phyloP scores from a whole-genome alignment of 2,329 filamentous ascomycete species.

The Claviceps maximensis region DNA sequence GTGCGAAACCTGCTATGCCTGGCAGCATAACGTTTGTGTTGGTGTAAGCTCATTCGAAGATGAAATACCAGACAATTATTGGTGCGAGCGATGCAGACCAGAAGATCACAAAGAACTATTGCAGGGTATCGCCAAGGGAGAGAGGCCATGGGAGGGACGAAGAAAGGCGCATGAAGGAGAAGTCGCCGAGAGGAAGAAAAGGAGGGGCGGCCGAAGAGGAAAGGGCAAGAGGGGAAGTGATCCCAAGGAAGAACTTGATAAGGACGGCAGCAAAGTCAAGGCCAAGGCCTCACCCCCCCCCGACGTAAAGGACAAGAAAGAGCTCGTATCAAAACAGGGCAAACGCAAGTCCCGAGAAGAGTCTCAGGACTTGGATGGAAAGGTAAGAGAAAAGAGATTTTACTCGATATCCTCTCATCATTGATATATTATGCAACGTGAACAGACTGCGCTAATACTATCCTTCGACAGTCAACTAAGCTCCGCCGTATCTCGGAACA shows the following conservation, averaged over 20 bases:
- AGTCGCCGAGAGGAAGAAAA: constrained; percentile 44
- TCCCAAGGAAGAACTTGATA: constrained; percentile 44
- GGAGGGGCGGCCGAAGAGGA: constrained; percentile 46
- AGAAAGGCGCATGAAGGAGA: constrained; percentile 51
- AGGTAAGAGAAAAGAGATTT: constrained; percentile 30
- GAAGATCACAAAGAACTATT: constrained; percentile 72
- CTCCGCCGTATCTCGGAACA: constrained; percentile 42
- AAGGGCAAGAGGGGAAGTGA: constrained; percentile 57
- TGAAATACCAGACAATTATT: constrained; percentile 72
- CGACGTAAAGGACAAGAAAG: constrained; percentile 35
- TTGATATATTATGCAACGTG: not conserved
- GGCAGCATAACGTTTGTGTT: constrained; percentile 97
- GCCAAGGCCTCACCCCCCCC: constrained; percentile 28
- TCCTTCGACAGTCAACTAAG: constrained; percentile 23
- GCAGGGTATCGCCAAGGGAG: constrained; percentile 62
- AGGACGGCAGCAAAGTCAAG: constrained; percentile 20
- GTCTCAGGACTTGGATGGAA: constrained; percentile 36
- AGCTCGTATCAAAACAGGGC: constrained; percentile 25
- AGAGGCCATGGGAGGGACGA: constrained; percentile 73
- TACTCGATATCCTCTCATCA: not conserved
- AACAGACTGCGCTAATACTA: not conserved
- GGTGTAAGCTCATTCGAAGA: constrained; percentile 68
- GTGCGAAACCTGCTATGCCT: constrained; percentile 82
- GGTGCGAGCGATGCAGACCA: constrained; percentile 80
- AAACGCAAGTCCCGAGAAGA: constrained; percentile 48